A percentile compares a stretch with the other conserved stretches of the same genome.
phyloP scores from a whole-genome alignment of 2,329 filamentous ascomycete genomes.

The Xylaria digitata region DNA sequence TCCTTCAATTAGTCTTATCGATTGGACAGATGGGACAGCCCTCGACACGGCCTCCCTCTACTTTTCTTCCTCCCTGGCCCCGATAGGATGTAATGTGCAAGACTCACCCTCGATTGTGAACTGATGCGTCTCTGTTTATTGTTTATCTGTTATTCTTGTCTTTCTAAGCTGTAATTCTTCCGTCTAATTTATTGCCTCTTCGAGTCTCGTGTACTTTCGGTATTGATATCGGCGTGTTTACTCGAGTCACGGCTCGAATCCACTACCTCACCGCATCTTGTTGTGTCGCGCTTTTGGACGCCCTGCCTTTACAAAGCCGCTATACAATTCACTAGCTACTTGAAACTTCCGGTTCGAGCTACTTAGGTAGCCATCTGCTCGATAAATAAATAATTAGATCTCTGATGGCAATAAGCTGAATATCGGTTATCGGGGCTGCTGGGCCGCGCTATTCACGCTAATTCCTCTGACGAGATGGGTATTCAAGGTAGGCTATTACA shows the following conservation, averaged over 20 bases:
- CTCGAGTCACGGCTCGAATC: slow-evolving; percentile 11
- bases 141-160: not conserved
- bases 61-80: slow-evolving; percentile 16
- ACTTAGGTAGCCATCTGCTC: slow-evolving; percentile 1
- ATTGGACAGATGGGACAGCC: not conserved
- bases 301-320: slow-evolving; percentile 3
- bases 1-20: slow-evolving; percentile 34
- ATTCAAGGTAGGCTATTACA: slow-evolving; percentile 46
- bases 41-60: slow-evolving; percentile 15
- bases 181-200: not conserved
- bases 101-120: not conserved
- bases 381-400: slow-evolving; percentile 9
- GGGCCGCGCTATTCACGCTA: slow-evolving; percentile 23
- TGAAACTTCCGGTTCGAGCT: slow-evolving; percentile 5
- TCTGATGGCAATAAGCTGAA: slow-evolving; percentile 34
- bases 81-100: slow-evolving; percentile 10
- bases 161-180: slow-evolving; percentile 1
- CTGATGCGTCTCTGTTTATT: slow-evolving; percentile 20
- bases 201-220: slow-evolving; percentile 26
- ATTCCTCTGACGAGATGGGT: slow-evolving; percentile 43
- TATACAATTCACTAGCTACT: slow-evolving; percentile 18
- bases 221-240: slow-evolving; percentile 44
- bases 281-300: slow-evolving; percentile 24
- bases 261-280: slow-evolving; percentile 30
- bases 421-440: slow-evolving; percentile 14